Conservation (phyloP, 306 rosid genomes). For the Alnus rubra region DNA sequence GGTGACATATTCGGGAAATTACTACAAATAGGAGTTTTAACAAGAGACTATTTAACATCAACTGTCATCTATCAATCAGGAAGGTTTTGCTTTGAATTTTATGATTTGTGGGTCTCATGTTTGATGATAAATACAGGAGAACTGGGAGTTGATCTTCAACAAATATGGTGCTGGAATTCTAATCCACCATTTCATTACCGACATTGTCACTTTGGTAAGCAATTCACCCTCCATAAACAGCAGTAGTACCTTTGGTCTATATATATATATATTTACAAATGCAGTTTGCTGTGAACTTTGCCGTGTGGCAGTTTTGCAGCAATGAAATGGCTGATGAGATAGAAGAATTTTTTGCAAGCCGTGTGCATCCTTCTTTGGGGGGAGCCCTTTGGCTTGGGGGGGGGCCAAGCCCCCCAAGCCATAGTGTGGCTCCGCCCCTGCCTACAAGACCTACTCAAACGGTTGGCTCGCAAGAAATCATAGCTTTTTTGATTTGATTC, state of each 20-base stretch:
- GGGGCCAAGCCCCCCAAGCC: too few species aligned
- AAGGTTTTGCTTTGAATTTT: constrained; percentile 1
- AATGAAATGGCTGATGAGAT: constrained; percentile 55
- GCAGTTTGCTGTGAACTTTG: neutral
- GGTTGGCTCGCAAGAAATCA: constrained; percentile 34
- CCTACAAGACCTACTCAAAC: constrained; percentile 38
- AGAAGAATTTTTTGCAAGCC: constrained; percentile 46
- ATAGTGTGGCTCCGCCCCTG: too few species aligned
- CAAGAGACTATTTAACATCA: neutral
- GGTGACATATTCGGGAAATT: neutral
- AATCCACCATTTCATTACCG: constrained; percentile 43
- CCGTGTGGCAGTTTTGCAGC: constrained; percentile 49
- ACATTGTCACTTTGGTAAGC: constrained; percentile 50
- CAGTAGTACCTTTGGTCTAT: neutral
- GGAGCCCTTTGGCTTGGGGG: too few species aligned
- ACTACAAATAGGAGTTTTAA: neutral
- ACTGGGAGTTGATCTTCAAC: constrained; percentile 59
- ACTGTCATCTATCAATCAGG: neutral
- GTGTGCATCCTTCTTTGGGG: constrained; percentile 32
- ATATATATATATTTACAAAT: neutral
- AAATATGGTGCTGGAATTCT: constrained; percentile 55
- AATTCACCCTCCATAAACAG: constrained; percentile 2
- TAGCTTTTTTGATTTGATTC: constrained; percentile 12
- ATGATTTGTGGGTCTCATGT: neutral
- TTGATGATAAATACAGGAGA: constrained; percentile 54